Evolutionary conservation across 2,329 filamentous ascomycete genomes (phyloP).

Genomic region (Neofusicoccum parvum): DNA sequence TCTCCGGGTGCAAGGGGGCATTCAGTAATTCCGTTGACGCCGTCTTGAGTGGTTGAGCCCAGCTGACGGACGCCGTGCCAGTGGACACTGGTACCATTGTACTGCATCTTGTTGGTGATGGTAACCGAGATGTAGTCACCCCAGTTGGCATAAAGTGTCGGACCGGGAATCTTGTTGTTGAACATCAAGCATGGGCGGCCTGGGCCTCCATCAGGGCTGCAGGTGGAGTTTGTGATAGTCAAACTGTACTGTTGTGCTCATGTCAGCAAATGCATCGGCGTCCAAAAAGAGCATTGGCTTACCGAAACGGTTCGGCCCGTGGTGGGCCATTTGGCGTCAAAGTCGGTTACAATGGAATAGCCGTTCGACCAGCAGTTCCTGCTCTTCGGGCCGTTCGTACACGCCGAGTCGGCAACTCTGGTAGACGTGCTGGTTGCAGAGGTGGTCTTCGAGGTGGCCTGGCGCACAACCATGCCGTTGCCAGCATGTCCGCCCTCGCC

Average conservation of each 20-base stretch:
- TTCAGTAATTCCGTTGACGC: conserved; percentile 57
- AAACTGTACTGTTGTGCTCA: conserved; percentile 38
- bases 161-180: conserved; percentile 65
- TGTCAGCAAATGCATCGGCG: conserved; percentile 36
- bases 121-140: conserved; percentile 45
- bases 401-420: conserved; percentile 30
- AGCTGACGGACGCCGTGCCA: conserved; percentile 55
- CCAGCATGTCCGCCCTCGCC: conserved; percentile 26
- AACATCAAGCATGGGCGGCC: conserved; percentile 36
- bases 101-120: conserved; percentile 37
- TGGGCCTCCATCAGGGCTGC: conserved; percentile 42
- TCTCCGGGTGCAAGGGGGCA: conserved; percentile 67
- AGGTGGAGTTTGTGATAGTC: conserved; percentile 45
- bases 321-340: conserved; percentile 45
- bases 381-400: conserved; percentile 39
- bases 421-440: conserved; percentile 20
- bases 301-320: conserved; percentile 26
- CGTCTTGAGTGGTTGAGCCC: conserved; percentile 46
- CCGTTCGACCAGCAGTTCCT: conserved; percentile 47
- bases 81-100: conserved; percentile 55
- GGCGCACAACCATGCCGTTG: conserved; percentile 7
- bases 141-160: conserved; percentile 40
- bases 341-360: conserved; percentile 49
- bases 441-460: not conserved
- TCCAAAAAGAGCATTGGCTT: conserved; percentile 19